phyloP scores from a whole-genome alignment of 2,329 filamentous ascomycete genomes.

The Pseudocercospora cruenta region DNA sequence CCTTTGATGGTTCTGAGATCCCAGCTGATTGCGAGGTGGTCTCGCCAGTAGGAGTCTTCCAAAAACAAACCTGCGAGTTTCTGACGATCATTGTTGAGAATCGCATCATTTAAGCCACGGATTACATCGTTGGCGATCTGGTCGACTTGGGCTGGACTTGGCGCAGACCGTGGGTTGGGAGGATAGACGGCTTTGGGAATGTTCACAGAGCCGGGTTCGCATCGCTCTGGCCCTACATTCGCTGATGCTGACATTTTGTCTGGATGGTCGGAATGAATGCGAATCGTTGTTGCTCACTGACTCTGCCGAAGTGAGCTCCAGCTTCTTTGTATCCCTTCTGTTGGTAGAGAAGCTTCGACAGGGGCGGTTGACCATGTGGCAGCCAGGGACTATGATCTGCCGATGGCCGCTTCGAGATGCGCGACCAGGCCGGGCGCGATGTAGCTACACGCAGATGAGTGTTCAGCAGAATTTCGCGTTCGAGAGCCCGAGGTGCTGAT shows the following conservation, averaged over 20 bases:
- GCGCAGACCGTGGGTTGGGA: not conserved
- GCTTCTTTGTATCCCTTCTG: not conserved
- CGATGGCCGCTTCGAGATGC: too few species aligned
- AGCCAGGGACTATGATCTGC: not conserved
- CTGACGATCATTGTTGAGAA: constrained; percentile 28
- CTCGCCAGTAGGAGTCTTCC: constrained; percentile 59
- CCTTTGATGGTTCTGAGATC: constrained; percentile 58
- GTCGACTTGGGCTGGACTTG: not conserved
- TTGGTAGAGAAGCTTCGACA: not conserved
- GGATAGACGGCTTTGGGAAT: not conserved
- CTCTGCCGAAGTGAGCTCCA: not conserved
- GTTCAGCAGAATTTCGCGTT: too few species aligned
- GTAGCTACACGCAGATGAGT: too few species aligned
- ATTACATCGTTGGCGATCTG: not conserved
- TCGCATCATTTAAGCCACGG: not conserved
- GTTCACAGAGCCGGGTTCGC: not conserved
- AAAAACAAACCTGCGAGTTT: constrained; percentile 44
- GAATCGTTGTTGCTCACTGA: too few species aligned
- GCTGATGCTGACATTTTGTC: not conserved
- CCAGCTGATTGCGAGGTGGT: constrained; percentile 62
- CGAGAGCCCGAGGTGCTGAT: too few species aligned
- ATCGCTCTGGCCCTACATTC: not conserved
- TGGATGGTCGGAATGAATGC: not conserved
- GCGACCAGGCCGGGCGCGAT: too few species aligned
- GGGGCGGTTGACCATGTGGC: not conserved